Base-by-base conservation (phyloP, 805 yeast species). In the Ogataea saltuana region DNA sequence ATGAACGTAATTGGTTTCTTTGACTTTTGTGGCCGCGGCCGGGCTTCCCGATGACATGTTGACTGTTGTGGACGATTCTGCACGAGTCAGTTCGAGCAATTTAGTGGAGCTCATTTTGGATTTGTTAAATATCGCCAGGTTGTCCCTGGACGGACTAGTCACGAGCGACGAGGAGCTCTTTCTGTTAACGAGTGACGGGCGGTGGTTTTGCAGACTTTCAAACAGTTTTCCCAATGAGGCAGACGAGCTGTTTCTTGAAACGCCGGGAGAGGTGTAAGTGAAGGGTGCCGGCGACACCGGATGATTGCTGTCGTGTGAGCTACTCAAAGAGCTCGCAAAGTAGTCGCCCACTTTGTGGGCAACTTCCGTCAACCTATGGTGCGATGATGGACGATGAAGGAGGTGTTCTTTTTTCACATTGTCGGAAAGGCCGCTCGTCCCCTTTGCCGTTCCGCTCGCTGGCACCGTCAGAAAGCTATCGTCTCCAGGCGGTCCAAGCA, bases 1-100 rank as follows among this genome's bases (percentile, higher is more conserved):
- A 26, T 75, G 78, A 12, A 93, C 87, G 45, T 77, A 76, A 45
- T 77, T 81, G 1, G 97, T 90, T 61, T 91, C 97, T 58, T 85
- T 88, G 6, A 90, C 97, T 29, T 61, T 63, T 4, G 61, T 38
- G 12, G 40, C 7, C 9, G 41, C 17, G n/a, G 46, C 6, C 11
- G 44, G 19, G 12, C 31, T 17, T 20, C 41, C 22, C 12, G 22
- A 18, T 22, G 34, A 31, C 13, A 32, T 19, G n/a, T 21, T 16
- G 6, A 42, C 23, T 20, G 21, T 25, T 17, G 18, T 28, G 13
- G 33, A 28, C 15, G 48, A 37, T 8, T 42, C 42, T 21, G 39
- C 21, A 16, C 44, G 33, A 16, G 35, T 36, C 11, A 44, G 25
- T 18, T 39, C 45, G 8, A 38, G 26, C 5, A 39, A 30, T 39